These are phyloP conservation scores for Myxozyma nipponensis DNA, from an alignment of 805 yeast species.

Conservation along the genomic window DNA sequence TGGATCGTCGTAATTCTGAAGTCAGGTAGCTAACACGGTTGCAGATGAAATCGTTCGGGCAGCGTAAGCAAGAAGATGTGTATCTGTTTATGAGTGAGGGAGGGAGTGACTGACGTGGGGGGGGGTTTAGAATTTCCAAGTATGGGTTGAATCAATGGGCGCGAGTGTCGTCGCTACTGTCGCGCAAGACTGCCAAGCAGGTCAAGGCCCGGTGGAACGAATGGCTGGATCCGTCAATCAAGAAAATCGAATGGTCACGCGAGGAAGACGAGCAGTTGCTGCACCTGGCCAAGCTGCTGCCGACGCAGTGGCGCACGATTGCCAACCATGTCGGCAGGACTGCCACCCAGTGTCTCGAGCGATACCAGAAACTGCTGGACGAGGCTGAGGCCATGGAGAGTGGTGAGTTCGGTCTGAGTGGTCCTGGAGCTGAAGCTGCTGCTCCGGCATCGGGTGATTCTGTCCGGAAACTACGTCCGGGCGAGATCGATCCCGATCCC, in stretches of 20 bases:
- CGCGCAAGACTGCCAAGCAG: constrained; percentile 84
- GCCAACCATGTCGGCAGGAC: constrained; percentile 77
- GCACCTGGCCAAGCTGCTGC: constrained; percentile 62
- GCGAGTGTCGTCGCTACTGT: constrained; percentile 78
- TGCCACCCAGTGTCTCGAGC: constrained; percentile 78
- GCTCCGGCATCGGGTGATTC: constrained; percentile 35
- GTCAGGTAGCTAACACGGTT: background rate
- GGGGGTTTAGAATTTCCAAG: constrained; percentile 54
- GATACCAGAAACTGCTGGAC: constrained; percentile 70
- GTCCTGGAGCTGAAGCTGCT: constrained; percentile 54
- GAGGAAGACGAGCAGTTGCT: constrained; percentile 74
- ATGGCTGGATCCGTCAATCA: constrained; percentile 71
- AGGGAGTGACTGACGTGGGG: no score
- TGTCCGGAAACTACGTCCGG: constrained; percentile 39
- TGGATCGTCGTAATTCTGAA: constrained; percentile 5
- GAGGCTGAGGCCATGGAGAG: constrained; percentile 43
- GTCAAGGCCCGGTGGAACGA: constrained; percentile 92
- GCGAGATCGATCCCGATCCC: constrained; percentile 64
- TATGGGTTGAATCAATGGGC: constrained; percentile 96
- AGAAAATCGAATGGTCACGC: constrained; percentile 61
- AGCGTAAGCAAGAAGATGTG: constrained; percentile 42
- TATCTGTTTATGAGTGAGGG: background rate
- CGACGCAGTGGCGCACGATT: constrained; percentile 95
- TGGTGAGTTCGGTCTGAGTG: constrained; percentile 43
- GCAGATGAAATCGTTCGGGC: constrained; percentile 81